Evolutionary conservation across 139 green algal species (phyloP), one percentile per base, ranked within the genome.

Genomic region (Coelastrella sp.): DNA sequence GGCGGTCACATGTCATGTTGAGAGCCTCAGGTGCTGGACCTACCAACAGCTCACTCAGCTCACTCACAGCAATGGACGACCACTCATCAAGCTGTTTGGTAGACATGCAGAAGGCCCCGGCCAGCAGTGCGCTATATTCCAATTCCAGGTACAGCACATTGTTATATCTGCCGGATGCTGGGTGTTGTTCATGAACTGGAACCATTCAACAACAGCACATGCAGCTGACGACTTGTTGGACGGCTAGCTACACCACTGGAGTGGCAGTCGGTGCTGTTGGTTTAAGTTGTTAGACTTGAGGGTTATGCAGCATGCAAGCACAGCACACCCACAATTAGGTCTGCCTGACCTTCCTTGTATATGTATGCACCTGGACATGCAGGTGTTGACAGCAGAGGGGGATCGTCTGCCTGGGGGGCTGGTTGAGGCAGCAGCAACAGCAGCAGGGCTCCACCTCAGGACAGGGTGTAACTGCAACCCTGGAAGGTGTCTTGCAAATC

Each of bases 401-500:
- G 85, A 83, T 22, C n/a, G 72, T 11, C 8, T 90, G 56, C 85
- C 85, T 20, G 72, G 57, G 7, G 15, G 24, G 4, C 72, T 90
- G 0, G 73, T 90, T 72, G 85, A 82, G 66, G 73, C 57, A 24
- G 73, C 85, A 68, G 85, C 85, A 60, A 84, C 85, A 82, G 85
- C 85, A 57, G 85, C 73, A 63, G 85, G 85, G 7, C 73, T 90
- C 72, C 85, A 90, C 58, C 73, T 90, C 7, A 35, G 85, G 7
- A 90, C 72, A 24, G 85, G 87, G 63, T 93, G 88, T 78, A 86
- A 92, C 83, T 95, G 93, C 87, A 94, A 94, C 87, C 93, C 93
- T 20, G 93, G 93, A 4, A 85, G 84, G 4, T 93, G 90, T 76
- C 92, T 93, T 25, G 19, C 49, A 11, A 85, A 91, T 66, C 63